Evolutionary conservation across 2,329 filamentous ascomycete genomes (phyloP), one percentile per base, ranked within the genome.

Genomic region (Penicillium sp.): DNA sequence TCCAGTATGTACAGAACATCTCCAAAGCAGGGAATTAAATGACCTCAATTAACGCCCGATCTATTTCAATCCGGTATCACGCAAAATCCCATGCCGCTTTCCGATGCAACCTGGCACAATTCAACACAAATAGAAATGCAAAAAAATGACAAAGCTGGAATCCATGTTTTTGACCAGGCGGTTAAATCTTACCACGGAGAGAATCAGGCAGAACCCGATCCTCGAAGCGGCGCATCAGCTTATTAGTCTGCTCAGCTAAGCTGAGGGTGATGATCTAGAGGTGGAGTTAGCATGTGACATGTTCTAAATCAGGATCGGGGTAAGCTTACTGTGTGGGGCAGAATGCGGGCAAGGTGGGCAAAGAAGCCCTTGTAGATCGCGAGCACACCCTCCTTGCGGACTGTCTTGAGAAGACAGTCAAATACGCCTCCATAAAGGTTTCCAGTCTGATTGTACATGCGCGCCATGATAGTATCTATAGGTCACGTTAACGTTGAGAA

Each of bases 341-440:
- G 79, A 69, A 99, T 98, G 68, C 95, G 84, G 31, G 95, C 92
- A 64, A 99, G 79, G 78, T 99, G 95, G 16, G 95, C 95, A 70
- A 96, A 86, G 80, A 96, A 97, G 57, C 95, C 95, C 81, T 99
- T 99, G 82, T 99, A 99, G 57, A 99, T 90, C 59, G 95, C 95
- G 47, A 98, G 78, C 52, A 96, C 68, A 22, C 95, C 95, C 74
- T 99, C 95, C 0, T 91, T 96, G 72, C 88, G 89, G 59, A 99
- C 83, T 0, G 95, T 99, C 79, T 96, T 93, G 73, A 84, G 86
- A 58, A 98, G 77, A 73, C 95, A 99, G 77, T 99, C 95, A 62
- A 96, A 90, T 5, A 96, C 91, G 57, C 93, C 90, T 65, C 84
- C 88, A 81, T 99, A 99, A n/a, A 99, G 83, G 73, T 97, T 96